Percentiles rank a stretch among this genome's conserved stretches.
Conservation (phyloP, 208 protist species). For the Jaenimonas drosophilae region DNA sequence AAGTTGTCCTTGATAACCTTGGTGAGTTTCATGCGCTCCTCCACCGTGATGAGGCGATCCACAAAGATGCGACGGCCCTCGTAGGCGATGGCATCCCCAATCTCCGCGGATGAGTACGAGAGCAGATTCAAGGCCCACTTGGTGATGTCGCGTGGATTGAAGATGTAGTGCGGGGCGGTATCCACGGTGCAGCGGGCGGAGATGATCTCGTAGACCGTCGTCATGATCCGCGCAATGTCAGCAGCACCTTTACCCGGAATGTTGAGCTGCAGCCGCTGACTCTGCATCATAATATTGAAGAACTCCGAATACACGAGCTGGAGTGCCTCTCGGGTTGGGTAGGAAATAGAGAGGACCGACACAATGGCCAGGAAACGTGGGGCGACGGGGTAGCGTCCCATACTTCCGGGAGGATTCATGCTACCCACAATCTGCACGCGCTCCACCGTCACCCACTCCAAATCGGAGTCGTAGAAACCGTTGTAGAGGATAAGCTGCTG, state of each 20-base stretch:
- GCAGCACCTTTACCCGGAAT: slow-evolving; percentile 56
- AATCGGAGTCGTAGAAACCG: slow-evolving; percentile 93
- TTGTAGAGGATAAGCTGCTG: slow-evolving; percentile 96
- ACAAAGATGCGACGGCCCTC: slow-evolving; percentile 93
- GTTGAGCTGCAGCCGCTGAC: slow-evolving; percentile 51
- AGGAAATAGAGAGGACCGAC: slow-evolving; percentile 89
- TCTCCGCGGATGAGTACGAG: slow-evolving; percentile 77
- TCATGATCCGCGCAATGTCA: slow-evolving; percentile 90
- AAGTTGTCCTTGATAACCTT: slow-evolving; percentile 79
- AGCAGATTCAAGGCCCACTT: slow-evolving; percentile 90
- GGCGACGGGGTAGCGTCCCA: slow-evolving; percentile 91
- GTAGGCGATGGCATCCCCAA: slow-evolving; percentile 89
- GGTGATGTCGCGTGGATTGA: slow-evolving; percentile 96
- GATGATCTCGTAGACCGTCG: slow-evolving; percentile 91
- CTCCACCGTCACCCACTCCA: slow-evolving; percentile 96
- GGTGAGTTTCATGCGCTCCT: slow-evolving; percentile 59
- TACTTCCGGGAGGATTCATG: slow-evolving; percentile 94
- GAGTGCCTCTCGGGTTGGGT: slow-evolving; percentile 91
- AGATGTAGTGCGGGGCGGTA: slow-evolving; percentile 95
- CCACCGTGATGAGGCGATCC: slow-evolving; percentile 87
- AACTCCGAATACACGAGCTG: slow-evolving; percentile 92
- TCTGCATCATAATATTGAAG: slow-evolving; percentile 87
- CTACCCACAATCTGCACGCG: slow-evolving; percentile 93
- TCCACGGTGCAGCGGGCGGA: slow-evolving; percentile 89
- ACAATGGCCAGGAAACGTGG: slow-evolving; percentile 95